Percentiles rank a stretch among this genome's conserved stretches.
Conservation (phyloP, 83 land plant species). For the Picea engelmannii region DNA sequence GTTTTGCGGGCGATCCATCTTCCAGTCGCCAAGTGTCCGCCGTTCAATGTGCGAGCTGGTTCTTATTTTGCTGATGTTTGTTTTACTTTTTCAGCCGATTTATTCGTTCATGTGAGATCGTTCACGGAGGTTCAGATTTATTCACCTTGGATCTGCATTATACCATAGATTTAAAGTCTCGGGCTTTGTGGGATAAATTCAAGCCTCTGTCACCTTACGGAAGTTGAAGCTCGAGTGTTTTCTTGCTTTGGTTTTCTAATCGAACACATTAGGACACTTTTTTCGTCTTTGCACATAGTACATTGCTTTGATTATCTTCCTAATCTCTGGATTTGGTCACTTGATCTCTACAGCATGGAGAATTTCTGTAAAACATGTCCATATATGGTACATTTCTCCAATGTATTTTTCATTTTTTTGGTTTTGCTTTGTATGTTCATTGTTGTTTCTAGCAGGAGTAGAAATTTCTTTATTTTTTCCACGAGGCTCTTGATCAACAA, state of each 20-base stretch:
- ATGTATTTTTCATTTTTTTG: no score
- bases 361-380: background rate
- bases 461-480: background rate
- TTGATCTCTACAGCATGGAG: background rate
- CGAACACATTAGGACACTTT: background rate
- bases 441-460: background rate
- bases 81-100: background rate
- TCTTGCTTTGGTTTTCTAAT: background rate
- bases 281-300: background rate
- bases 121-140: background rate
- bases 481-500: background rate
- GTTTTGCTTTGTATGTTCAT: no score
- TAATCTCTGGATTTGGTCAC: background rate
- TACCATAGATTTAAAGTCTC: background rate
- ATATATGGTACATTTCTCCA: background rate
- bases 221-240: background rate
- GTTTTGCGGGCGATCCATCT: background rate
- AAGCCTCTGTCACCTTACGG: background rate
- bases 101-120: no score
- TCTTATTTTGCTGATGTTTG: background rate
- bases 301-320: background rate
- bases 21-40: background rate
- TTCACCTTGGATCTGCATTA: background rate
- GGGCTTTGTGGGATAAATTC: background rate
- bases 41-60: background rate